Conservation (phyloP, 2,329 filamentous ascomycete species). For the Chrysosporium queenslandicum region DNA sequence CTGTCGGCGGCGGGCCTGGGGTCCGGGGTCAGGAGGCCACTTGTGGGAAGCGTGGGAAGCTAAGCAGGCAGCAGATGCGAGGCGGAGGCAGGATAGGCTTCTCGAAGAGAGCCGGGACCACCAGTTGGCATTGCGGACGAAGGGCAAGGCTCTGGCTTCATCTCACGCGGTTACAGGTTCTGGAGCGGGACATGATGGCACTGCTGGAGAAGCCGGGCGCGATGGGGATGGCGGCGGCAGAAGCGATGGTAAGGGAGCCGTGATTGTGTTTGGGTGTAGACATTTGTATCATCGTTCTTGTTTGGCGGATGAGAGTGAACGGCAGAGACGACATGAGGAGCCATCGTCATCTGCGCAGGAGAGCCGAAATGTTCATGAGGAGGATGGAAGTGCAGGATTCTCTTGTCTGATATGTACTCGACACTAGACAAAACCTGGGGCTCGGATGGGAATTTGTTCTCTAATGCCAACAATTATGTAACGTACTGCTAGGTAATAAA, state of each 20-base stretch:
- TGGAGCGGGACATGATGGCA: background rate
- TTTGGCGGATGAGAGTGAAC: conserved; percentile 23
- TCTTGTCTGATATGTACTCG: conserved; percentile 29
- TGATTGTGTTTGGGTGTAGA: conserved; percentile 41
- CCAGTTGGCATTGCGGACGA: conserved; percentile 24
- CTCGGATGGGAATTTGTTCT: background rate
- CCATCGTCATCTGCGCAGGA: background rate
- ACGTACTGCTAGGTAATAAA: no score
- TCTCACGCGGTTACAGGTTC: conserved; percentile 10
- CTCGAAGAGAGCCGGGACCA: conserved; percentile 24
- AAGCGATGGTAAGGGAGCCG: conserved; percentile 21
- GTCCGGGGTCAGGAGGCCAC: conserved; percentile 65
- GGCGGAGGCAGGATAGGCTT: conserved; percentile 24
- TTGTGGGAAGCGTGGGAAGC: conserved; percentile 77
- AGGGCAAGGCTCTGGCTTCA: conserved; percentile 32
- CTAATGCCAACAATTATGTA: background rate
- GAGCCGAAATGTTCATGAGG: conserved; percentile 16
- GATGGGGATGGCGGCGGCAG: background rate
- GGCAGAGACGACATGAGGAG: background rate
- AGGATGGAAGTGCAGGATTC: conserved; percentile 20
- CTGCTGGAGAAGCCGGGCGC: conserved; percentile 2
- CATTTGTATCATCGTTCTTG: conserved; percentile 42
- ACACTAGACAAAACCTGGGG: background rate
- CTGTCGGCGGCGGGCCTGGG: conserved; percentile 77
- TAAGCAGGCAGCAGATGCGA: conserved; percentile 33